Evolutionary conservation across 192 early-diverging fungal species (phyloP), one percentile per base, ranked within the genome.

Genomic region (Rhizophagus clarus): DNA sequence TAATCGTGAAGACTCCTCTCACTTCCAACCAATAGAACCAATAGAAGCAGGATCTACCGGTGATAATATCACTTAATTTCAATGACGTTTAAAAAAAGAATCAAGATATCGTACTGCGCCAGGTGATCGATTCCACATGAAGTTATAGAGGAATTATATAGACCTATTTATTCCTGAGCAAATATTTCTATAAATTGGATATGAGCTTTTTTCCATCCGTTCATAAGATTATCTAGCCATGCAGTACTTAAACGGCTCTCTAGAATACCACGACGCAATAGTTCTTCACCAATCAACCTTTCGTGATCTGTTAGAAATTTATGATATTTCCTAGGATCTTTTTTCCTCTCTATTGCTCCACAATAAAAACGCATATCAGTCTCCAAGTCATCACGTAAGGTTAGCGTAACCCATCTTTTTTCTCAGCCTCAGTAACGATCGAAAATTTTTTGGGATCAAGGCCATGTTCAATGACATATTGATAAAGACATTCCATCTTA

Each of bases 371-470:
- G n/a, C n/a, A n/a, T n/a, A 73, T 73, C 71, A 45, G 3, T 73
- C 42, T 73, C 40, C 45, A 73, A 73, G 24, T 73, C n/a, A 15
- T 11, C 45, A 49, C 9, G 45, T 45, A 73, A 73, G 28, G 7
- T 45, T 45, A 9, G 34, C n/a, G 20, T 73, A 24, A n/a, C 20
- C 22, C 71, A 73, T 51, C 40, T 73, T 45, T 73, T 49, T 73
- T 73, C 45, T 73, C 40, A 73, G 71, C 45, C 40, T 73, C 22
- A 24, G 71, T 73, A 73, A 73, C 42, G n/a, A 73, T 24, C 40
- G n/a, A 73, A 73, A 73, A 73, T 73, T 73, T 73, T 42, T 73
- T n/a, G n/a, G 71, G 40, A 73, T 73, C 72, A 8, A 74, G 20
- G 20, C 29, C 42, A 74, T 74, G 37, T 74, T 74, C 47, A 29